These are phyloP conservation scores for Craterostigma plantagineum DNA, from an alignment of 257 asterid species.

Conservation along the genomic window DNA sequence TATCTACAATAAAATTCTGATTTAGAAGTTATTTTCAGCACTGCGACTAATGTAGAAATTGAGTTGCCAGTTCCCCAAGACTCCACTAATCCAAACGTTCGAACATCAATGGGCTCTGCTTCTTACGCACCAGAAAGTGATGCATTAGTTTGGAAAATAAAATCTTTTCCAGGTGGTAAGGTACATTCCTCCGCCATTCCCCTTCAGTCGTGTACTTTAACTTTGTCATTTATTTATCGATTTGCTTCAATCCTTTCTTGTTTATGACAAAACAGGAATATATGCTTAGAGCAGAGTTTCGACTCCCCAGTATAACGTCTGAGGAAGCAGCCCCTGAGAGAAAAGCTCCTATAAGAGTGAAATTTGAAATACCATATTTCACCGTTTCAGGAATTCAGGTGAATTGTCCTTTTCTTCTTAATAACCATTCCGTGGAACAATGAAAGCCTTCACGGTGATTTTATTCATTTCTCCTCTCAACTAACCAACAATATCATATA, in stretches of 20 bases:
- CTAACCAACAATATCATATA: not conserved
- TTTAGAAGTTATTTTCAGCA: constrained; percentile 37
- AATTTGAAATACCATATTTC: constrained; percentile 96
- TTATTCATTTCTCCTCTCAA: not conserved
- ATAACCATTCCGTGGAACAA: too few species aligned
- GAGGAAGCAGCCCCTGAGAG: constrained; percentile 84
- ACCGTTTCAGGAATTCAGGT: constrained; percentile 99
- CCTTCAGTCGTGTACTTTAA: not conserved
- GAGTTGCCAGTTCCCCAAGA: constrained; percentile 96
- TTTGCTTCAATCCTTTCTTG: not conserved
- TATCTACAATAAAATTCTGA: constrained; percentile 9
- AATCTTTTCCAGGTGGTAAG: constrained; percentile 99
- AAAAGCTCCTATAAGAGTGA: constrained; percentile 95
- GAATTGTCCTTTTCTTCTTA: too few species aligned
- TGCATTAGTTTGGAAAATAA: constrained; percentile 89
- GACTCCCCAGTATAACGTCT: constrained; percentile 84
- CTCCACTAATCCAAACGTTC: constrained; percentile 88
- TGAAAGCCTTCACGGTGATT: too few species aligned
- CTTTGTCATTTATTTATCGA: not conserved
- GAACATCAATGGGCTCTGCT: constrained; percentile 99
- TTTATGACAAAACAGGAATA: constrained; percentile 38
- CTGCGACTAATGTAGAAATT: constrained; percentile 93
- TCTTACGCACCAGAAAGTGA: constrained; percentile 88
- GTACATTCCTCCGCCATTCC: constrained; percentile 16
- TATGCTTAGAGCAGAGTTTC: constrained; percentile 93